Conservation (phyloP, 2,329 filamentous ascomycete genomes). For the Sordariomycetes sp. region DNA sequence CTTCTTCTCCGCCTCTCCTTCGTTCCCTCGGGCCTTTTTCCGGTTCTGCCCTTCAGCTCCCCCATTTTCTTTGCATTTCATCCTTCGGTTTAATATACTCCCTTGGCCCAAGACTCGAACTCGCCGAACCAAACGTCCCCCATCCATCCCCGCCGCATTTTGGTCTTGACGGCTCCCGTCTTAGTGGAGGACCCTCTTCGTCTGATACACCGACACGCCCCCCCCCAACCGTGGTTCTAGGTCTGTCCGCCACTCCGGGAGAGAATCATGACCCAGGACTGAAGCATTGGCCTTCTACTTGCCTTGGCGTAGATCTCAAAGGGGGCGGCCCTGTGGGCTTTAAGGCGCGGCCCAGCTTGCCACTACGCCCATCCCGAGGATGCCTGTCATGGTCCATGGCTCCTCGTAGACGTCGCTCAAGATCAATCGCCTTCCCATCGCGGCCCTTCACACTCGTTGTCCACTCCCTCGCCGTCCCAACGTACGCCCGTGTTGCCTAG, state of each 20-base stretch:
- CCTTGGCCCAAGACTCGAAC: neutral
- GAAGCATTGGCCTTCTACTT: neutral
- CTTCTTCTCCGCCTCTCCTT: neutral
- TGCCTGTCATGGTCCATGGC: conserved; percentile 3
- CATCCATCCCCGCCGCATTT: neutral
- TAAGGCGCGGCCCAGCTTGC: conserved; percentile 2
- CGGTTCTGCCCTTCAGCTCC: neutral
- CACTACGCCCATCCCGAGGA: neutral
- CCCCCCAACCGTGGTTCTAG: neutral
- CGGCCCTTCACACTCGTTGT: neutral
- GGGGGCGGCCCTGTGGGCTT: neutral
- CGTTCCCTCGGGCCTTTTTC: neutral
- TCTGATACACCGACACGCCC: neutral
- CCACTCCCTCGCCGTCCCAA: neutral
- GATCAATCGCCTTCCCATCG: neutral
- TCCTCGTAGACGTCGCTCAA: neutral
- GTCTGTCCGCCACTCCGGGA: neutral
- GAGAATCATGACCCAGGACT: neutral
- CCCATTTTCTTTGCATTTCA: neutral
- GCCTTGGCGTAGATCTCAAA: conserved; percentile 1
- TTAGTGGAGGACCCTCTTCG: neutral
- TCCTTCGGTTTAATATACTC: neutral
- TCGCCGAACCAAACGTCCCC: neutral
- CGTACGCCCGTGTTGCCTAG: neutral
- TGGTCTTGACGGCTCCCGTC: too few species aligned